These are phyloP conservation scores for Exophiala alcalophila DNA, from an alignment of 2,329 filamentous ascomycete genomes.

Conservation along the genomic window DNA sequence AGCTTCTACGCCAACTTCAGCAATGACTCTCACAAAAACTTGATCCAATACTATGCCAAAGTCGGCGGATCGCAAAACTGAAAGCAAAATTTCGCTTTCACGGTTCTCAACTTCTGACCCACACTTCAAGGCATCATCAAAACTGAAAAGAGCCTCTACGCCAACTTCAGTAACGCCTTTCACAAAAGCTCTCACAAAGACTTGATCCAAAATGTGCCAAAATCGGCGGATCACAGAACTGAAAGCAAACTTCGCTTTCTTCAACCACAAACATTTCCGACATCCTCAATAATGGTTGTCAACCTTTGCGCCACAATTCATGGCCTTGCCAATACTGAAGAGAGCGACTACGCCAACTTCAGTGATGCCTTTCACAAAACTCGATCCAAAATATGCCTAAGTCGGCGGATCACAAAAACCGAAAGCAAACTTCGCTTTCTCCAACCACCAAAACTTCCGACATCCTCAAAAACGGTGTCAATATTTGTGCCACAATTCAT, in stretches of 20 bases:
- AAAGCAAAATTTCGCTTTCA: no score
- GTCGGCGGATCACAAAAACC: conserved; percentile 3
- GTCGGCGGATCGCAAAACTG: conserved; percentile 4
- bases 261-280: no score
- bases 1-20: conserved; percentile 27
- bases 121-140: conserved; percentile 26
- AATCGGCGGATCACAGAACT: conserved; percentile 4
- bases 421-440: no score
- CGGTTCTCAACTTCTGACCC: conserved; percentile 22
- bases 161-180: conserved; percentile 25
- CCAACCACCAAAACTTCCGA: conserved; percentile 20
- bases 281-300: conserved; percentile 23
- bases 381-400: conserved; percentile 26
- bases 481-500: conserved; percentile 23
- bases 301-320: conserved; percentile 24
- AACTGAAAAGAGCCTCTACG: conserved; percentile 25
- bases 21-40: conserved; percentile 26
- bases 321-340: conserved; percentile 24
- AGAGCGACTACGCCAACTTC: conserved; percentile 26
- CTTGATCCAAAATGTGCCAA: no score
- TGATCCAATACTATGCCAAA: conserved; percentile 27
- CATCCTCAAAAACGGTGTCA: conserved; percentile 23
- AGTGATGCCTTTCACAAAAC: conserved; percentile 26
- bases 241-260: no score
- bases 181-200: conserved; percentile 28